These are phyloP conservation scores for Phascolomyces articulosus DNA, from an alignment of 371 early-diverging fungal species.

Conservation along the genomic window DNA sequence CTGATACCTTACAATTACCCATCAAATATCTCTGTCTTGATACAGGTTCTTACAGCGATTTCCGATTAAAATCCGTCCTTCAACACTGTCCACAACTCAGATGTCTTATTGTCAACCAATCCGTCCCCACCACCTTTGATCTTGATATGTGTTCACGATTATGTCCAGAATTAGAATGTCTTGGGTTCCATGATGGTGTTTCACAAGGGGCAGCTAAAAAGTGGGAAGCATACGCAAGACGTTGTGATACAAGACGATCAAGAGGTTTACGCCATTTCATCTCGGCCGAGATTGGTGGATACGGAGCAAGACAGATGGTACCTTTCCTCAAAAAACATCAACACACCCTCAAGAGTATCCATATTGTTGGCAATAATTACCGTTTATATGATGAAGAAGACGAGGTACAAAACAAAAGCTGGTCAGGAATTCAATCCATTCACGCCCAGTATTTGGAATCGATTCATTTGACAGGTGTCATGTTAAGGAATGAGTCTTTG, in stretches of 20 bases:
- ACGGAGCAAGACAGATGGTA: background rate
- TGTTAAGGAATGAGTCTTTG: background rate
- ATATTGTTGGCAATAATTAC: background rate
- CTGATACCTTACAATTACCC: background rate
- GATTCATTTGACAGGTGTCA: background rate
- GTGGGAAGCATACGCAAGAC: background rate
- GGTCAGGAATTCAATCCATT: background rate
- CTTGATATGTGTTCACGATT: background rate
- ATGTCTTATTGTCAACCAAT: conserved; percentile 10
- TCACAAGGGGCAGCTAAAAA: background rate
- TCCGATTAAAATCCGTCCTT: background rate
- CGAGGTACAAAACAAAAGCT: background rate
- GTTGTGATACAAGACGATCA: background rate
- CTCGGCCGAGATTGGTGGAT: conserved; percentile 1
- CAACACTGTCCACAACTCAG: conserved; percentile 1
- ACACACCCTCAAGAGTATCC: background rate
- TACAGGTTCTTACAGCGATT: background rate
- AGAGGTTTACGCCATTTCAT: conserved; percentile 6
- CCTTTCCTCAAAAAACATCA: conserved; percentile 1
- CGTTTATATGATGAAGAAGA: background rate
- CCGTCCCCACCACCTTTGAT: conserved; percentile 3
- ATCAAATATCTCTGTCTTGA: conserved; percentile 2
- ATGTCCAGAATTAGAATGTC: conserved; percentile 5
- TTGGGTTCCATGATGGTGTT: background rate
- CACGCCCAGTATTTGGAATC: background rate